phyloP scores from a whole-genome alignment of 495 filamentous ascomycete species.

The Hypoxylon lienhwacheense region DNA sequence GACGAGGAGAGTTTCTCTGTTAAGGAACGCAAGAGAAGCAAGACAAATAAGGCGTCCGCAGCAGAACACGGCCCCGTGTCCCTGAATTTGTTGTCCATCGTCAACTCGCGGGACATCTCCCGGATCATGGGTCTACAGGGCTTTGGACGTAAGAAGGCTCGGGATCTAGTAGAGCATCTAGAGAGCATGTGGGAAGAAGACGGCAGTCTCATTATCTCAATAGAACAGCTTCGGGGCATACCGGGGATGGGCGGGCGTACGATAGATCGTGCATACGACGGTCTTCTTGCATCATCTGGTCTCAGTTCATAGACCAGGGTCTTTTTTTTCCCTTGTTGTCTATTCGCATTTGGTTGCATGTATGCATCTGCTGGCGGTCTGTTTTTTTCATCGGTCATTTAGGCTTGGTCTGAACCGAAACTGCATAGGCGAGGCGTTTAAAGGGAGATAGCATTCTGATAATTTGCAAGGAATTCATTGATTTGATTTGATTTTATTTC shows the following conservation, averaged over 20 bases:
- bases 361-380: constrained; percentile 17
- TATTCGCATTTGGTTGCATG: constrained; percentile 12
- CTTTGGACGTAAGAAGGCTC: constrained; percentile 65
- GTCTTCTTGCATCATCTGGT: constrained; percentile 29
- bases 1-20: constrained; percentile 49
- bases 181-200: constrained; percentile 53
- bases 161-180: constrained; percentile 62
- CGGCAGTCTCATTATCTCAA: constrained; percentile 42
- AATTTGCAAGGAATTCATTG: constrained; percentile 7
- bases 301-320: constrained; percentile 1
- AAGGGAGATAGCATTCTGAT: constrained; percentile 14
- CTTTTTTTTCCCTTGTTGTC: neutral
- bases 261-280: constrained; percentile 60
- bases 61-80: constrained; percentile 45
- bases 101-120: constrained; percentile 79
- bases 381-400: constrained; percentile 14
- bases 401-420: constrained; percentile 6
- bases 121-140: constrained; percentile 74
- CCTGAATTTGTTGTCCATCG: constrained; percentile 70
- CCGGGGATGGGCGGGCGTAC: constrained; percentile 62
- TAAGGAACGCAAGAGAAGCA: constrained; percentile 41
- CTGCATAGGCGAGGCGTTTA: constrained; percentile 33
- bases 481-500: constrained; percentile 7
- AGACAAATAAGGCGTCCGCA: no score
- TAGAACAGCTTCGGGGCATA: constrained; percentile 56